A percentile compares a stretch with the other conserved stretches of the same genome.
Conservation (phyloP, 495 filamentous ascomycete genomes). For the Darksidea phi region DNA sequence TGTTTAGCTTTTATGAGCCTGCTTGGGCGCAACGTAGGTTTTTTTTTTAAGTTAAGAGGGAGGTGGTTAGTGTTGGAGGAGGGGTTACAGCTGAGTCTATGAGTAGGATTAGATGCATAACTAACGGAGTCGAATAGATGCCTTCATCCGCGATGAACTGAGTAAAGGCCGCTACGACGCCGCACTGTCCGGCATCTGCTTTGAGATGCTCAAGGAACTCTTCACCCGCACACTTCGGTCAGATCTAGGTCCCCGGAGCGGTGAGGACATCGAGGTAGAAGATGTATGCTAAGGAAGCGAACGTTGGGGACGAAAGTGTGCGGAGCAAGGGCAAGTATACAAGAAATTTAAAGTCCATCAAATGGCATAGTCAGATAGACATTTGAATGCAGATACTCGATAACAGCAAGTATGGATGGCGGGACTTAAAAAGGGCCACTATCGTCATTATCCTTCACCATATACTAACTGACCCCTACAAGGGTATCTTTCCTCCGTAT, state of each 20-base stretch:
- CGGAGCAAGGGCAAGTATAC: no score
- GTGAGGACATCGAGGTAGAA: constrained; percentile 45
- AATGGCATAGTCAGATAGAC: no score
- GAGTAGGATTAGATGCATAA: no score
- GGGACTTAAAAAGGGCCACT: not conserved
- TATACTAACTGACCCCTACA: not conserved
- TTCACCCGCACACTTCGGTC: constrained; percentile 76
- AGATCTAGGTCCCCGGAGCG: constrained; percentile 62
- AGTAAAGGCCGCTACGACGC: constrained; percentile 93
- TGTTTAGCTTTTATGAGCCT: constrained; percentile 83
- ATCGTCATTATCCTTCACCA: not conserved
- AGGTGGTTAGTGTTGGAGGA: no score
- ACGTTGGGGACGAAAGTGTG: not conserved
- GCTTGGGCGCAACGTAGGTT: constrained; percentile 93
- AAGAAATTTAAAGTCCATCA: no score
- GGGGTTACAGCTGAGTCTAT: no score
- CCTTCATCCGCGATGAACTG: constrained; percentile 93
- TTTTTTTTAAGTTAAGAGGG: no score
- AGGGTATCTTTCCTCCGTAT: not conserved
- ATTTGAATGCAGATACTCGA: not conserved
- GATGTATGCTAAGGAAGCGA: constrained; percentile 44
- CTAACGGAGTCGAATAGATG: no score
- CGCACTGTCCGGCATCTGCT: constrained; percentile 81
- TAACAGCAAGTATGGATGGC: not conserved
- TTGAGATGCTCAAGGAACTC: constrained; percentile 83